Base-by-base conservation (phyloP, 1,284 basidiomycete genomes). In the Takashimella tepidaria region DNA sequence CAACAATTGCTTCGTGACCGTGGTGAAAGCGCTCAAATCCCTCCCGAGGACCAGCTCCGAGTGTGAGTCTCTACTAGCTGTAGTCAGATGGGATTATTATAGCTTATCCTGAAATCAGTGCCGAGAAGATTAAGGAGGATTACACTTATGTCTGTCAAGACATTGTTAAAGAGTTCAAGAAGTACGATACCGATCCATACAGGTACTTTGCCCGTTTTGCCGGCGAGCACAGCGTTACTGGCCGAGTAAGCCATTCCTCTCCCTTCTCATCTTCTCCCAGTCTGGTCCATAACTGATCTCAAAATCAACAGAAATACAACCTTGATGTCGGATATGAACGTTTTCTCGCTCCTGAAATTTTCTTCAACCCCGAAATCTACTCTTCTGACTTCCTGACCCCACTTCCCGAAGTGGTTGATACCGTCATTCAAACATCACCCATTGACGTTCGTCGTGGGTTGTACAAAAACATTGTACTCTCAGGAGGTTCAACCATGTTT, bases 91-190 rank as follows among this genome's bases (percentile, higher is more conserved):
- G n/a, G n/a, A n/a, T n/a, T n/a, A 44, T 46, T 21, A 26, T 31
- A 13, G 42, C 25, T 47, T 6, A 23, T 25, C 3, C 45, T 37
- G 6, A 23, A 4, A n/a, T 43, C 45, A 74, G 72, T 16, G 93
- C 96, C 19, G 84, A 91, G 57, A 93, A 87, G 76, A 90, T 99
- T 69, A 99, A 98, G 79, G 96, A 98, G 79, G 90, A 93, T 72
- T 97, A 93, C 78, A 92, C 89, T 66, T 99, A 99, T 72, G 92
- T 98, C 43, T 98, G 96, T 74, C 93, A 98, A 74, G 96, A 98
- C 74, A 98, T 99, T 68, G 95, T 99, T 60, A 89, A 92, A 77
- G 96, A 99, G 80, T 97, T 98, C 76, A 84, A 92, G 68, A 97
- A 98, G 77, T 98, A 93, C 76, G 96, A 99, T 73, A 82, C 85